Conservation (phyloP, 257 asterid species). For the Pogostemon cablin region DNA sequence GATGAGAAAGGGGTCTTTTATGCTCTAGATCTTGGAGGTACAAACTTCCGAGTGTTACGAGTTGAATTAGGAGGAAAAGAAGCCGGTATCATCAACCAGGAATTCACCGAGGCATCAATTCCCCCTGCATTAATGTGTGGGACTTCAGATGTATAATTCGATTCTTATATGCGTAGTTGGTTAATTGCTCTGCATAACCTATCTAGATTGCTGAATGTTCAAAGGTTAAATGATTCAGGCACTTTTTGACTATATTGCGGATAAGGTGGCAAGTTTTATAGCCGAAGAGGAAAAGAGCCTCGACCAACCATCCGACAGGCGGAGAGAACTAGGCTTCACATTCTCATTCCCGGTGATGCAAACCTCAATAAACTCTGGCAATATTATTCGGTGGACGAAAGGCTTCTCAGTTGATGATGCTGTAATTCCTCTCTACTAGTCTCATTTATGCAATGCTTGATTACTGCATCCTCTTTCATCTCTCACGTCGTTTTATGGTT, state of each 20-base stretch:
- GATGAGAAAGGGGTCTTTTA: slow-evolving; percentile 88
- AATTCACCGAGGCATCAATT: slow-evolving; percentile 78
- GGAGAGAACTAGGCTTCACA: slow-evolving; percentile 75
- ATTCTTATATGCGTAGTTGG: neutral
- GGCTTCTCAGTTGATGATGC: slow-evolving; percentile 82
- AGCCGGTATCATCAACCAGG: slow-evolving; percentile 65
- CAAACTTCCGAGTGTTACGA: slow-evolving; percentile 86
- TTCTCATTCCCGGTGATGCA: slow-evolving; percentile 86
- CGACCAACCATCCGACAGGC: slow-evolving; percentile 54
- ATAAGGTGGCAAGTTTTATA: slow-evolving; percentile 61
- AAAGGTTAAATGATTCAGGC: slow-evolving; percentile 44
- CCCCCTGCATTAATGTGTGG: slow-evolving; percentile 84
- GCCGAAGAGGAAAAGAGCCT: slow-evolving; percentile 56
- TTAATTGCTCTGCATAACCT: neutral
- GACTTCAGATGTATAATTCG: slow-evolving; percentile 46
- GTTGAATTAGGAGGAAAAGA: slow-evolving; percentile 77
- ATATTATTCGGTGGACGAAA: slow-evolving; percentile 78
- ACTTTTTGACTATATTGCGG: slow-evolving; percentile 66
- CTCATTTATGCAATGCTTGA: neutral
- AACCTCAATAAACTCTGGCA: slow-evolving; percentile 70
- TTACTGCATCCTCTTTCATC: neutral
- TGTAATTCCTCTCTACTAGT: slow-evolving; percentile 33
- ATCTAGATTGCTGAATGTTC: slow-evolving; percentile 2
- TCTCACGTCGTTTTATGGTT: slow-evolving; percentile 6
- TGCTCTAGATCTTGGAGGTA: slow-evolving; percentile 95